Evolutionary conservation across 2,329 filamentous ascomycete species (phyloP).

Genomic region (Cladosporium sp.): DNA sequence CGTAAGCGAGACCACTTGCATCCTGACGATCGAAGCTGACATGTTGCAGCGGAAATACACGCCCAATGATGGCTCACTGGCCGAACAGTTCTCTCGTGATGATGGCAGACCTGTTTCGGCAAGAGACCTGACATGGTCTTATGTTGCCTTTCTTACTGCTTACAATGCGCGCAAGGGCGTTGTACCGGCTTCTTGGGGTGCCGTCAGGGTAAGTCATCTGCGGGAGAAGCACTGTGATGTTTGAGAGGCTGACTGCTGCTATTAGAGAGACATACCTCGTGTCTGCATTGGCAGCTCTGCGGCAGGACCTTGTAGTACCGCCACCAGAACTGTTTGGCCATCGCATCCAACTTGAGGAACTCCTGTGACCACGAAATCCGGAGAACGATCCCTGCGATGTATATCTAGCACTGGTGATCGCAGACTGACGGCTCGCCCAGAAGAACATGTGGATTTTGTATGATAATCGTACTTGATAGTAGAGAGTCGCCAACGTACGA

Average conservation of each 20-base stretch:
- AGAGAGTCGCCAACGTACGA: too few relatives aligned
- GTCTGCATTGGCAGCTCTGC: constrained; percentile 24
- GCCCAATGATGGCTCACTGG: constrained; percentile 55
- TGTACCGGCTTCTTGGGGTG: constrained; percentile 54
- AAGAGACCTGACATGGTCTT: constrained; percentile 67
- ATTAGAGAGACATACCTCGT: constrained; percentile 8
- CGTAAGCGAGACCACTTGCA: not conserved
- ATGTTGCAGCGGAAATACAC: constrained; percentile 40
- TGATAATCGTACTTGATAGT: too few relatives aligned
- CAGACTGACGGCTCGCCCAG: too few relatives aligned
- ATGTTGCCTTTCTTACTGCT: constrained; percentile 65
- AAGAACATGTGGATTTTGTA: too few relatives aligned
- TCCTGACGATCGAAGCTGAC: not conserved
- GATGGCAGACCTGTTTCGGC: constrained; percentile 55
- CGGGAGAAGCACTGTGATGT: too few relatives aligned
- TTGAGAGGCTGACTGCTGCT: too few relatives aligned
- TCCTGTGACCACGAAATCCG: not conserved
- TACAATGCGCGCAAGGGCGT: constrained; percentile 52
- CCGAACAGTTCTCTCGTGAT: constrained; percentile 61
- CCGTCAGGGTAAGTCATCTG: constrained; percentile 15
- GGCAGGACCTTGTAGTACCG: constrained; percentile 23
- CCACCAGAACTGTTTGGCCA: constrained; percentile 25
- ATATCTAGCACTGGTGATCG: too few relatives aligned
- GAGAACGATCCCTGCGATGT: too few relatives aligned
- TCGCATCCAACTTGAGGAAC: constrained; percentile 18